Evolutionary conservation across 2,329 filamentous ascomycete species (phyloP).

Genomic region (Alternaria ventricosa): DNA sequence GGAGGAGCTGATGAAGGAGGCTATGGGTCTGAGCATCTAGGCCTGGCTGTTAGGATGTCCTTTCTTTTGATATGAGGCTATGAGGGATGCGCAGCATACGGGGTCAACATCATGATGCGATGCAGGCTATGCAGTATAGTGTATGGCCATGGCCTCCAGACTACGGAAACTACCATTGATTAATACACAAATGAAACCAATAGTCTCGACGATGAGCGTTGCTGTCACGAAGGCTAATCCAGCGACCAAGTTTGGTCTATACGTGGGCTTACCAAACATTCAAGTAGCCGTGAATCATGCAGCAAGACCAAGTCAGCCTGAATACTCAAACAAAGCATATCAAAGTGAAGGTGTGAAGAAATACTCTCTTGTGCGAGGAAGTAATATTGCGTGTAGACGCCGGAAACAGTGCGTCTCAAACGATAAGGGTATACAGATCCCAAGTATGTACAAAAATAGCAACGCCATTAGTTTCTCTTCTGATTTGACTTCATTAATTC

Average conservation of each 20-base stretch:
- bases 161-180: not conserved
- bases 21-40: slow-evolving; percentile 26
- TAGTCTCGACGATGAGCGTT: not conserved
- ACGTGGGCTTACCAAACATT: not conserved
- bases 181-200: not conserved
- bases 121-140: not conserved
- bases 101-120: not conserved
- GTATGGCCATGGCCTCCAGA: not conserved
- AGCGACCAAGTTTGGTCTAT: not conserved
- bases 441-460: slow-evolving; percentile 22
- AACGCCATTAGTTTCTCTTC: not conserved
- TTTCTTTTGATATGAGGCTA: not conserved
- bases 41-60: not conserved
- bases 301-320: not conserved
- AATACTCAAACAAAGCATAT: not conserved
- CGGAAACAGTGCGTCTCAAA: not conserved
- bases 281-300: not conserved
- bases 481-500: not conserved
- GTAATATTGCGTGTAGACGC: not conserved
- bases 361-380: not conserved
- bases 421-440: slow-evolving; percentile 23
- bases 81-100: not conserved
- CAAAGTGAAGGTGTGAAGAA: not conserved
- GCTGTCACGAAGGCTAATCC: not conserved
- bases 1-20: slow-evolving; percentile 23